phyloP scores from a whole-genome alignment of 23 red algal genomes.

The Gracilaria caudata region DNA sequence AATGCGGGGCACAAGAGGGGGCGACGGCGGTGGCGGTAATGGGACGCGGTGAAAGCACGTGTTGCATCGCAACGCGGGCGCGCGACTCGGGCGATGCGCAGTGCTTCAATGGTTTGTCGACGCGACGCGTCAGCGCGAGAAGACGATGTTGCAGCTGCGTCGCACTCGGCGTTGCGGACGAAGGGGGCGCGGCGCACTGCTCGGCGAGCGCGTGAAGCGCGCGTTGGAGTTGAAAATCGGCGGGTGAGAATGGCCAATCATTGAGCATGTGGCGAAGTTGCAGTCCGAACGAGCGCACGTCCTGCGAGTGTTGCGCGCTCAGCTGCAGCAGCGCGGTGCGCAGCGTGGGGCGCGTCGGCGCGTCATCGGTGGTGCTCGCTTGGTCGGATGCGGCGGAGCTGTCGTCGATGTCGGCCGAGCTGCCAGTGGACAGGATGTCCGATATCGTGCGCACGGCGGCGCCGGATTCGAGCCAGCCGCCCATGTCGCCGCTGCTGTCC shows the following conservation, averaged over 20 bases:
- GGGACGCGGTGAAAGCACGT: background rate
- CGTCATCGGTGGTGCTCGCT: background rate
- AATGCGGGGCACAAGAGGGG: background rate
- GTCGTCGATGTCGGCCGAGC: background rate
- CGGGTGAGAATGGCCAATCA: background rate
- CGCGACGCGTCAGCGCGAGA: background rate
- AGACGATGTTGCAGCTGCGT: background rate
- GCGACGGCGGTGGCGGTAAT: background rate
- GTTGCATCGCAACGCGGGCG: background rate
- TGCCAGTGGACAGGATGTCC: background rate
- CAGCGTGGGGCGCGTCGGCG: background rate
- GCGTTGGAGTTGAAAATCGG: background rate
- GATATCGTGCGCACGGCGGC: background rate
- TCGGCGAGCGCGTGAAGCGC: constrained; percentile 13
- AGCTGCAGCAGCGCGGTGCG: background rate
- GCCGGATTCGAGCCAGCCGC: background rate
- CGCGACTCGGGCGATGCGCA: too few relatives aligned
- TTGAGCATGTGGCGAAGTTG: constrained; percentile 83
- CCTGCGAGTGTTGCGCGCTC: constrained; percentile 6
- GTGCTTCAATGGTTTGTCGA: too few relatives aligned
- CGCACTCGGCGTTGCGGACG: background rate
- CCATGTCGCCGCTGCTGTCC: background rate
- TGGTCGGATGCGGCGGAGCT: background rate
- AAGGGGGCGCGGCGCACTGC: constrained; percentile 1
- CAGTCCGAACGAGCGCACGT: constrained; percentile 88